Evolutionary conservation across 2,329 filamentous ascomycete genomes (phyloP).

Genomic region (Penicillium sp.): DNA sequence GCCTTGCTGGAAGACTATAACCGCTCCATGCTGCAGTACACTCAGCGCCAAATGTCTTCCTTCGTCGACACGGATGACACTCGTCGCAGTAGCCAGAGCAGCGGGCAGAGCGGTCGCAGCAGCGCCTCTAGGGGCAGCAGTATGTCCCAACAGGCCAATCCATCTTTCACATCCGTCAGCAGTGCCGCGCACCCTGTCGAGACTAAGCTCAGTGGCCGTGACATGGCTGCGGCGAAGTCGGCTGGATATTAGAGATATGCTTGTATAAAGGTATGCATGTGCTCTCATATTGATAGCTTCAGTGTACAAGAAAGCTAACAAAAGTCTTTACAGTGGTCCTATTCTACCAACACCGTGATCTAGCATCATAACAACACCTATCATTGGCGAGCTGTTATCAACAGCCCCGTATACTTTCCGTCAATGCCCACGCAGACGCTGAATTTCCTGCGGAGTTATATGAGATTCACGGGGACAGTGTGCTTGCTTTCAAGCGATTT

Average conservation of each 20-base stretch:
- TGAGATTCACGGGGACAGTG: slow-evolving; percentile 4
- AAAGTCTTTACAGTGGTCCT: not conserved
- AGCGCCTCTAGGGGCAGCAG: slow-evolving; percentile 16
- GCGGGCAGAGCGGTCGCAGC: slow-evolving; percentile 23
- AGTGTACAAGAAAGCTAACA: not conserved
- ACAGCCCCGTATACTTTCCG: not conserved
- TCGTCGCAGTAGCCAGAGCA: slow-evolving; percentile 20
- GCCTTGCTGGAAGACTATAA: slow-evolving; percentile 33
- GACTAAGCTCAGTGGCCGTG: not conserved
- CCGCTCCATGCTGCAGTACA: slow-evolving; percentile 33
- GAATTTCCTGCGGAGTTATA: slow-evolving; percentile 11
- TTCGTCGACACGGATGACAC: slow-evolving; percentile 24
- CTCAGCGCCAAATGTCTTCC: slow-evolving; percentile 30
- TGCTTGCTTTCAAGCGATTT: slow-evolving; percentile 16
- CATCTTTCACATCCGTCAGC: slow-evolving; percentile 14
- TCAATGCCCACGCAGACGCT: slow-evolving; percentile 5
- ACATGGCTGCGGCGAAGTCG: slow-evolving; percentile 4
- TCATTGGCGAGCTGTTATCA: slow-evolving; percentile 1
- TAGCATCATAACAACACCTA: slow-evolving; percentile 3
- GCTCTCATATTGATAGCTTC: too few relatives aligned
- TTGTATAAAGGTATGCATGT: slow-evolving; percentile 4
- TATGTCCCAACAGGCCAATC: slow-evolving; percentile 13
- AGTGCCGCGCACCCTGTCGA: slow-evolving; percentile 5
- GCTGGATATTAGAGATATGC: slow-evolving; percentile 5
- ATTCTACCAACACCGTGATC: not conserved